A percentile compares a stretch with the other conserved stretches of the same genome.
Conservation (phyloP, 2,329 filamentous ascomycete genomes). For the Aspergillus carbonarius region DNA sequence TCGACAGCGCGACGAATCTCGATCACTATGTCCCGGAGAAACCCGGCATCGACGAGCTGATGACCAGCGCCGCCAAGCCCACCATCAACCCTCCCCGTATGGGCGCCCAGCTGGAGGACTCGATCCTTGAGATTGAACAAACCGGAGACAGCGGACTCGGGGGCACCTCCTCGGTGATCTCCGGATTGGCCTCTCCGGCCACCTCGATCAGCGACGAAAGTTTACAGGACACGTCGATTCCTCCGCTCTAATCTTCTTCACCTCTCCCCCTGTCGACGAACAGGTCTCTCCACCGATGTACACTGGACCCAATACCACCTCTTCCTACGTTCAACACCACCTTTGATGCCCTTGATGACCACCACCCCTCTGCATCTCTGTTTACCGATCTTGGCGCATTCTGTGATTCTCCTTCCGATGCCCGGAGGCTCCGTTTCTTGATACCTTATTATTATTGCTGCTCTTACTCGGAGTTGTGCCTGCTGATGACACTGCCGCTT, state of each 20-base stretch:
- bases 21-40: slow-evolving; percentile 71
- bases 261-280: background rate
- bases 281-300: background rate
- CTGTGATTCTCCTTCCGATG: slow-evolving; percentile 1
- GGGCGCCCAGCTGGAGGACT: slow-evolving; percentile 24
- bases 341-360: slow-evolving; percentile 15
- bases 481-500: slow-evolving; percentile 8
- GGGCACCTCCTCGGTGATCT: slow-evolving; percentile 37
- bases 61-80: slow-evolving; percentile 32
- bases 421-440: slow-evolving; percentile 8
- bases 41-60: slow-evolving; percentile 56
- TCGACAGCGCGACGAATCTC: slow-evolving; percentile 69
- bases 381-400: slow-evolving; percentile 9
- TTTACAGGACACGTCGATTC: slow-evolving; percentile 23
- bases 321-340: background rate
- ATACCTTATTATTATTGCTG: slow-evolving; percentile 11
- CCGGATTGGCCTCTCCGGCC: slow-evolving; percentile 38
- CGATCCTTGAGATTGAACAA: slow-evolving; percentile 25
- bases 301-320: background rate
- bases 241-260: slow-evolving; percentile 7
- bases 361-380: slow-evolving; percentile 3
- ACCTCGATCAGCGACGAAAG: slow-evolving; percentile 37
- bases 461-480: slow-evolving; percentile 6
- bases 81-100: slow-evolving; percentile 20
- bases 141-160: slow-evolving; percentile 17